A percentile compares a stretch with the other conserved stretches of the same genome.
These are phyloP conservation scores for Dalbergia cultrata DNA, from an alignment of 306 rosid species.

Conservation along the genomic window DNA sequence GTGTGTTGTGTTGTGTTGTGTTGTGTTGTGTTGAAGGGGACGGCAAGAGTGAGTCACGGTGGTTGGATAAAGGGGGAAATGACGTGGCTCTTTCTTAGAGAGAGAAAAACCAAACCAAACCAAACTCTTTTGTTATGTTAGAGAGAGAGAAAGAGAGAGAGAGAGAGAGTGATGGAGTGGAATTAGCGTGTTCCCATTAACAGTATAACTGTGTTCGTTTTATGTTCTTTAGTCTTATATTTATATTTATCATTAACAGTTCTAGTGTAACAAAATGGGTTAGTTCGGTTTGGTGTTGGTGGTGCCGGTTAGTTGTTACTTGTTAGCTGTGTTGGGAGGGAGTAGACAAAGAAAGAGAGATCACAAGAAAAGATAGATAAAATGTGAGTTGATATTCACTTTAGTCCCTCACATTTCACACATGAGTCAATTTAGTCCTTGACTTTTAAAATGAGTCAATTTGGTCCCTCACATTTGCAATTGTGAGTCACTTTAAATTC, in stretches of 20 bases:
- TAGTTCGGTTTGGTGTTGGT: constrained; percentile 25
- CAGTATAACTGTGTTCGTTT: constrained; percentile 4
- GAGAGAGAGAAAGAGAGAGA: background rate
- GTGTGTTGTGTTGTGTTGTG: no score
- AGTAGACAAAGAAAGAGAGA: background rate
- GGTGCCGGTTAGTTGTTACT: background rate
- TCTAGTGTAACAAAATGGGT: background rate
- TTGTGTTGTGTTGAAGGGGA: background rate
- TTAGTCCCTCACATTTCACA: no score
- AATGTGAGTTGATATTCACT: no score
- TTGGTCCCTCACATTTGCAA: no score
- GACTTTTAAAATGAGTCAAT: no score
- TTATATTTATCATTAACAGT: background rate
- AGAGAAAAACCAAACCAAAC: constrained; percentile 2
- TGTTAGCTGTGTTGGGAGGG: background rate
- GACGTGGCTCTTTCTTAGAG: constrained; percentile 1
- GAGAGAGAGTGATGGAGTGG: background rate
- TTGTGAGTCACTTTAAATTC: no score
- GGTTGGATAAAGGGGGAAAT: constrained; percentile 12
- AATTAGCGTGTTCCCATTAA: background rate
- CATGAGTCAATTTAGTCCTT: no score
- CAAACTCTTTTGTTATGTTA: no score
- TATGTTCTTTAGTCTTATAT: background rate
- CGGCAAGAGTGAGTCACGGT: constrained; percentile 1
- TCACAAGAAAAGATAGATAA: no score